Evolutionary conservation across 2,329 filamentous ascomycete species (phyloP), one percentile per base, ranked within the genome.

Genomic region (Dactylellina drechsleri): DNA sequence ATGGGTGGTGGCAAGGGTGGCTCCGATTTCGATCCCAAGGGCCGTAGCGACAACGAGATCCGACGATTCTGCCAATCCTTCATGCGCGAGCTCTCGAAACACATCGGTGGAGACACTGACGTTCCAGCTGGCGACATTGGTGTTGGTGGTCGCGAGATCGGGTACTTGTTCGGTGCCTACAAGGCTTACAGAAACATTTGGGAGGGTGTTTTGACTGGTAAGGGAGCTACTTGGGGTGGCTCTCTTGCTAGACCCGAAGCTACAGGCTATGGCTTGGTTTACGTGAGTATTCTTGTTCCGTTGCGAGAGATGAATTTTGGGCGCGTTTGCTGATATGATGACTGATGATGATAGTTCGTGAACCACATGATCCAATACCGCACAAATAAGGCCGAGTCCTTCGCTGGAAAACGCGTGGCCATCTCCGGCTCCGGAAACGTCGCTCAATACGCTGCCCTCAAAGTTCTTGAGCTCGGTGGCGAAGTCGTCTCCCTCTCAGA

Each of bases 1-100:
- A 97, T 99, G 89, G 95, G 95, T 78, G 95, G 95, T 85, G 95
- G 91, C 81, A 98, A 98, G 87, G 95, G 95, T 85, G 95, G 95
- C 81, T 90, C 94, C 83, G 95, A 98, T 86, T 98, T 99, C 83
- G 93, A 98, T 85, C 95, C 95, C 83, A 99, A 98, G 89, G 93
- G 93, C 86, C 98, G 97, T 88, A 91, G 90, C 66, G 93, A 99
- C 85, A 91, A 89, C 83, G 95, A 98, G 88, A 98, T 98, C 85
- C 92, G 95, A 81, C 92, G 92, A 82, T 98, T 99, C 88, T 98
- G 94, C 86, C 89, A 91, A 78, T 85, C 93, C 74, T 99, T 98
- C 87, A 98, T 98, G 95, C 90, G 89, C 80, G 92, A 97, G 86
- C 89, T 99, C 77, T 91, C 87, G 86, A 93, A 92, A 85, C 93